These are phyloP conservation scores for Ascodesmis nigricans DNA, from an alignment of 495 filamentous ascomycete genomes.

Conservation along the genomic window DNA sequence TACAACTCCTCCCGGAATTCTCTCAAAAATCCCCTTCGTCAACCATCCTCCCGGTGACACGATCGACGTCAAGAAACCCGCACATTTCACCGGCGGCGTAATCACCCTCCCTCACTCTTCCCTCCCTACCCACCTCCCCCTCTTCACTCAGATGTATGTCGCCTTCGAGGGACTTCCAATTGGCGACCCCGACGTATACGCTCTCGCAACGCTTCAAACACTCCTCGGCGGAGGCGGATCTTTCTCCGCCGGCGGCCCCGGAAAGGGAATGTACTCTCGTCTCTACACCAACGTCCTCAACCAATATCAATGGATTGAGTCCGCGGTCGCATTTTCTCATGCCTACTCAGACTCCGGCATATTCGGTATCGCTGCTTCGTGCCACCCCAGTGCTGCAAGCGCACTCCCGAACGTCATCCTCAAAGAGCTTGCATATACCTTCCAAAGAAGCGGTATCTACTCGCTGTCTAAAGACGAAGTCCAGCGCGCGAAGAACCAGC, in stretches of 20 bases:
- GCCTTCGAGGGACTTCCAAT: conserved; percentile 92
- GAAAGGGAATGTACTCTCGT: conserved; percentile 96
- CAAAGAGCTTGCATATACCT: conserved; percentile 58
- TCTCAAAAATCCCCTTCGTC: conserved; percentile 79
- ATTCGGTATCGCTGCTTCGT: conserved; percentile 80
- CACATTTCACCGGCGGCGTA: conserved; percentile 88
- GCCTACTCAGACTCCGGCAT: conserved; percentile 87
- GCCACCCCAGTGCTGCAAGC: conserved; percentile 47
- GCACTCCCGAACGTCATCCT: conserved; percentile 88
- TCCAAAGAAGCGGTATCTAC: conserved; percentile 39
- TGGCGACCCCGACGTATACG: conserved; percentile 77
- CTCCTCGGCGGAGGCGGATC: conserved; percentile 90
- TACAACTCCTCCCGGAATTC: conserved; percentile 30
- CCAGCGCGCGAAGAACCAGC: conserved; percentile 92
- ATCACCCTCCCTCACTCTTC: conserved; percentile 62
- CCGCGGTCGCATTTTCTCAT: conserved; percentile 87
- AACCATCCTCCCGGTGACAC: conserved; percentile 68
- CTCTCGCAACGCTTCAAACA: conserved; percentile 86
- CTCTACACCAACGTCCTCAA: conserved; percentile 96
- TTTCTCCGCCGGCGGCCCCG: conserved; percentile 91
- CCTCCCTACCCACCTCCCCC: conserved; percentile 48
- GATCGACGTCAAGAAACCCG: conserved; percentile 25
- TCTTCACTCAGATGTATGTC: conserved; percentile 75
- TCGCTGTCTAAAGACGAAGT: conserved; percentile 61
- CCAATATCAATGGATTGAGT: conserved; percentile 91